These are phyloP conservation scores for Sporothrix curviconia DNA, from an alignment of 2,329 filamentous ascomycete genomes.

Conservation along the genomic window DNA sequence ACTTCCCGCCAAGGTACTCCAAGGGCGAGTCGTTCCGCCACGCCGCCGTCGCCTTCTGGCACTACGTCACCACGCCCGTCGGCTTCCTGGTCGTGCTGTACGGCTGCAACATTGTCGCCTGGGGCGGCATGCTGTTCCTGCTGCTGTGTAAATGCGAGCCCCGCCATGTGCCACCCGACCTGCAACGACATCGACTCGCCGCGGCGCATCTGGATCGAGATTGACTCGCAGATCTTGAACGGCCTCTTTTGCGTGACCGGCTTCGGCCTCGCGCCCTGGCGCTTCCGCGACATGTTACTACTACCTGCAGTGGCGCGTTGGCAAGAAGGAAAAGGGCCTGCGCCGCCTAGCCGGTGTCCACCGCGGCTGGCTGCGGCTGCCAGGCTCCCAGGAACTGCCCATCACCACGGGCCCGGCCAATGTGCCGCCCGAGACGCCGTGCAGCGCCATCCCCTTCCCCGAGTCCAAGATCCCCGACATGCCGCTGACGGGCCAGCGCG, in stretches of 20 bases:
- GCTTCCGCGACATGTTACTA: constrained; percentile 74
- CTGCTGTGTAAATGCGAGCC: constrained; percentile 68
- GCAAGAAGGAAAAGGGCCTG: constrained; percentile 48
- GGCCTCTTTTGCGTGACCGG: constrained; percentile 81
- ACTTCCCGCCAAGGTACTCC: constrained; percentile 56
- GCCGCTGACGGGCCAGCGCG: constrained; percentile 65
- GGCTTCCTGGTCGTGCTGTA: constrained; percentile 76
- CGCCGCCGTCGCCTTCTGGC: constrained; percentile 57
- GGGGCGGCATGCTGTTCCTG: constrained; percentile 87
- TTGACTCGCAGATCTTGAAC: constrained; percentile 76
- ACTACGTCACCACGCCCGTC: constrained; percentile 66
- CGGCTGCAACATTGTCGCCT: constrained; percentile 74
- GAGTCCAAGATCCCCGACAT: constrained; percentile 54
- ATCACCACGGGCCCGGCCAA: constrained; percentile 46
- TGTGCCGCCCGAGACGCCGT: constrained; percentile 34
- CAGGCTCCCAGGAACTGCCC: constrained; percentile 56
- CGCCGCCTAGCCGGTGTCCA: constrained; percentile 68
- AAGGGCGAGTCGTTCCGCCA: constrained; percentile 53
- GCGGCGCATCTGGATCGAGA: constrained; percentile 78
- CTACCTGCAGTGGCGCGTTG: constrained; percentile 57
- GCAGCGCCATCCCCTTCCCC: constrained; percentile 55
- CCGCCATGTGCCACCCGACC: constrained; percentile 63
- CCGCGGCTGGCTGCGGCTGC: constrained; percentile 66
- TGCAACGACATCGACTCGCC: constrained; percentile 70
- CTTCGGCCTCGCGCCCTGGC: constrained; percentile 79